Base-by-base conservation (phyloP, 148 eudicot species). In the Linanthus parryae region DNA sequence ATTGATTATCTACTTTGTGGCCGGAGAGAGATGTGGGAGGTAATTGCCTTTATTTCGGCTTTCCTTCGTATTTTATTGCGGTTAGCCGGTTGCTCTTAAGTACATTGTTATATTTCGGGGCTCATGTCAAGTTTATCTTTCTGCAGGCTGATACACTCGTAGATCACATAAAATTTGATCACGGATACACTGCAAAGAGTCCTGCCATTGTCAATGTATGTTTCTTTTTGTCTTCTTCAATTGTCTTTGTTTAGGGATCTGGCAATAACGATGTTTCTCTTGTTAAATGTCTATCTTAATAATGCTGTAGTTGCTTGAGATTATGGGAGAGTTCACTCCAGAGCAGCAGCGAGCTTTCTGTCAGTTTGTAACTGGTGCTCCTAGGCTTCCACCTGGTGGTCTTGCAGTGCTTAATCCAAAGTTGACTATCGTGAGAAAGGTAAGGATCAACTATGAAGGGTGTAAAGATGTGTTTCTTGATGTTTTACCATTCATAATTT, bases 291-390 rank as follows among this genome's bases (percentile, higher is more conserved):
- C 54, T n/a, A n/a, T n/a, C n/a, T n/a, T n/a, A n/a, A n/a, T n/a
- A n/a, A n/a, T n/a, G n/a, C n/a, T 27, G 47, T 68, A 92, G 96
- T 71, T 88, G 60, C 78, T 92, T 44, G 99, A 88, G 83, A 82
- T 92, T 56, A 84, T 92, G 95, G 84, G 86, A n/a, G 94, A 87
- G 31, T 82, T 92, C 57, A 79, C 82, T 16, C 81, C 94, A 17
- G 96, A 92, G 61, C 94, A 82, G 61, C 94, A 84, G 42, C 80
- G 94, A 26, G 90, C 96, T n/a, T 92, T 92, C 63, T 88, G 95
- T 68, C 96, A 92, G 61, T 88, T 92, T 73, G 94, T 87, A 31
- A 92, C 98, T 30, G 98, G 98, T 58, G 96, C 99, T 3, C 96
- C 96, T 19, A 79, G 89, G 38, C 90, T 92, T 67, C 95, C 96